These are phyloP conservation scores for Verticillium dahliae DNA, from an alignment of 2,329 filamentous ascomycete species.

Conservation along the genomic window DNA sequence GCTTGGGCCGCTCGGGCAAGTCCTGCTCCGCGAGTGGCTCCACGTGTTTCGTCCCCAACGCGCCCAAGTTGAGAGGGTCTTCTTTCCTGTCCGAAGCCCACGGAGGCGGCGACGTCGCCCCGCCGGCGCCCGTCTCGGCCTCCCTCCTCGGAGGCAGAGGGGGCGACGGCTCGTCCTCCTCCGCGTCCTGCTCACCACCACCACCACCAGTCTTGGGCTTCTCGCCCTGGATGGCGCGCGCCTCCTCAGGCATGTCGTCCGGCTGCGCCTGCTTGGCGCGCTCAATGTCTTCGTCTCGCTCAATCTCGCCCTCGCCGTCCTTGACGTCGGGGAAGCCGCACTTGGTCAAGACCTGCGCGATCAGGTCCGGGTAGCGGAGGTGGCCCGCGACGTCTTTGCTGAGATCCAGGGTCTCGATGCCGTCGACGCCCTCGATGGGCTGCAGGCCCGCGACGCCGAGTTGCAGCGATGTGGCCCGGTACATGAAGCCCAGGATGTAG, in stretches of 20 bases:
- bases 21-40: neutral
- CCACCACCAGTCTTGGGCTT: neutral
- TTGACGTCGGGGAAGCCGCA: constrained; percentile 44
- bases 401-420: constrained; percentile 52
- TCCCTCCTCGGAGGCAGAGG: neutral
- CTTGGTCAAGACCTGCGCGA: constrained; percentile 42
- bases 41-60: neutral
- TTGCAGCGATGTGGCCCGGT: constrained; percentile 76
- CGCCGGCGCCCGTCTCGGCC: neutral
- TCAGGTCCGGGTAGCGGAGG: constrained; percentile 43
- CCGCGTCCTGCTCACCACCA: too few species aligned
- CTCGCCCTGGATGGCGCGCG: neutral
- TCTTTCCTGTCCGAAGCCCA: neutral
- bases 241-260: constrained; percentile 1
- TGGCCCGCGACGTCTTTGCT: constrained; percentile 48
- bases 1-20: too few species aligned
- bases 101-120: neutral
- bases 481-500: constrained; percentile 80
- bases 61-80: neutral
- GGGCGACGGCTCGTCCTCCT: neutral
- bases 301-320: constrained; percentile 36
- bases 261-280: constrained; percentile 21
- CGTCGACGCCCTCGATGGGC: constrained; percentile 58
- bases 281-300: constrained; percentile 39
- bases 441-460: constrained; percentile 81